These are phyloP conservation scores for Coleophoma eucalyptorum DNA, from an alignment of 2,329 filamentous ascomycete species.

Conservation along the genomic window DNA sequence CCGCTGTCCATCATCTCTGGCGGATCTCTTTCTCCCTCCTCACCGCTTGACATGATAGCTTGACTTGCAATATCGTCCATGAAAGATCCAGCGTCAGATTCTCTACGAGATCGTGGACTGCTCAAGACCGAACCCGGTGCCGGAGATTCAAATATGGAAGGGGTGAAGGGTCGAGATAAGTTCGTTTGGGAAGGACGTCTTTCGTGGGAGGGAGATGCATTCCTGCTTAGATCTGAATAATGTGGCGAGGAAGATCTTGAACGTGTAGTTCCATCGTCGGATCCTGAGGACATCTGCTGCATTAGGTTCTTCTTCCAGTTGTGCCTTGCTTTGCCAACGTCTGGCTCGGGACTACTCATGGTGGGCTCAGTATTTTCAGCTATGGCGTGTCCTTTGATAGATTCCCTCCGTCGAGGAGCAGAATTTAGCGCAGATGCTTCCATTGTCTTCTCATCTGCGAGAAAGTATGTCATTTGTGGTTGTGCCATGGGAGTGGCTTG, in stretches of 20 bases:
- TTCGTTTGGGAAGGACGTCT: constrained; percentile 27
- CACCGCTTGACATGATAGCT: constrained; percentile 26
- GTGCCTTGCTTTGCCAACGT: constrained; percentile 18
- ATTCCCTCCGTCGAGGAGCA: constrained; percentile 28
- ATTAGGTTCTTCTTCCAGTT: constrained; percentile 23
- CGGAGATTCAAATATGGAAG: constrained; percentile 36
- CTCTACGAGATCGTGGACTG: constrained; percentile 46
- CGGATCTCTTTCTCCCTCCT: constrained; percentile 37
- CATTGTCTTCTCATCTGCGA: constrained; percentile 46
- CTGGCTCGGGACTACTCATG: constrained; percentile 24
- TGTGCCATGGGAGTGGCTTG: constrained; percentile 28
- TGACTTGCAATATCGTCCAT: constrained; percentile 39
- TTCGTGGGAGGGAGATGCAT: constrained; percentile 23
- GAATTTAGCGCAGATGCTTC: constrained; percentile 31
- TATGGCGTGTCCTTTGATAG: constrained; percentile 28
- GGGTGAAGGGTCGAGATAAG: constrained; percentile 41
- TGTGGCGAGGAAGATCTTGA: constrained; percentile 25
- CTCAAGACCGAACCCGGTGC: constrained; percentile 40
- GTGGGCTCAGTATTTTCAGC: constrained; percentile 29
- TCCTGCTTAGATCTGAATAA: constrained; percentile 29
- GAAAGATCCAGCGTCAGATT: constrained; percentile 45
- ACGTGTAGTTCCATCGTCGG: constrained; percentile 18
- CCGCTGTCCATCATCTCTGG: constrained; percentile 45
- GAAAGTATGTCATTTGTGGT: constrained; percentile 47
- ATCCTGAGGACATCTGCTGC: constrained; percentile 10